Evolutionary conservation across 306 rosid species (phyloP).

Genomic region (Pueraria montana): DNA sequence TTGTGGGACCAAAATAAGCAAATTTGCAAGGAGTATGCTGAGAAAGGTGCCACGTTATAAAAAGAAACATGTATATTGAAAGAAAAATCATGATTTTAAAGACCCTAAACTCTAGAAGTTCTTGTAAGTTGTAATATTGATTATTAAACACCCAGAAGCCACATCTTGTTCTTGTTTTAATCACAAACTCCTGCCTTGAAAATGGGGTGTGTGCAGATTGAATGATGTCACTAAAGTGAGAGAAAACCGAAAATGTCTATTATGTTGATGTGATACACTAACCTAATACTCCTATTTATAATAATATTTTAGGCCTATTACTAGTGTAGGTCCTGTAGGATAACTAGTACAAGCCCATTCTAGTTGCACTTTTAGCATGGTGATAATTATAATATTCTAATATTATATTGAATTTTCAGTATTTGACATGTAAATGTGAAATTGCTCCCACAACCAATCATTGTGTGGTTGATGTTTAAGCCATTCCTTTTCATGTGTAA

Average conservation of each 20-base stretch:
- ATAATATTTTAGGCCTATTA: neutral
- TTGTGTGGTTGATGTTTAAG: conserved; percentile 7
- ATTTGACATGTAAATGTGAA: neutral
- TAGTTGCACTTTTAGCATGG: neutral
- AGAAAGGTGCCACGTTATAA: conserved; percentile 11
- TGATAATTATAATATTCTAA: neutral
- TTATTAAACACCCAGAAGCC: neutral
- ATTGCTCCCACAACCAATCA: neutral
- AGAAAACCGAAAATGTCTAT: neutral
- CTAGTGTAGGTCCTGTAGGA: too few relatives aligned
- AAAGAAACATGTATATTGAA: neutral
- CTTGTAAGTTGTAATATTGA: neutral
- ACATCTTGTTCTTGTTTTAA: neutral
- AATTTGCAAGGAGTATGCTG: neutral
- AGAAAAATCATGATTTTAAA: conserved; percentile 19
- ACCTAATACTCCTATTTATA: conserved; percentile 10
- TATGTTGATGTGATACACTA: neutral
- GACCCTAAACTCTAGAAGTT: neutral
- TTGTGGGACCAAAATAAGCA: conserved; percentile 23
- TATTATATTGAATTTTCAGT: neutral
- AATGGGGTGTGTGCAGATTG: neutral
- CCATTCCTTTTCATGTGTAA: conserved; percentile 8
- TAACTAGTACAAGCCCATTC: conserved; percentile 4
- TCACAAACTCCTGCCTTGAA: neutral
- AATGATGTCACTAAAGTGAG: neutral